These are phyloP conservation scores for Dendrobium huoshanense DNA, from an alignment of 106 monocot species.

Conservation along the genomic window DNA sequence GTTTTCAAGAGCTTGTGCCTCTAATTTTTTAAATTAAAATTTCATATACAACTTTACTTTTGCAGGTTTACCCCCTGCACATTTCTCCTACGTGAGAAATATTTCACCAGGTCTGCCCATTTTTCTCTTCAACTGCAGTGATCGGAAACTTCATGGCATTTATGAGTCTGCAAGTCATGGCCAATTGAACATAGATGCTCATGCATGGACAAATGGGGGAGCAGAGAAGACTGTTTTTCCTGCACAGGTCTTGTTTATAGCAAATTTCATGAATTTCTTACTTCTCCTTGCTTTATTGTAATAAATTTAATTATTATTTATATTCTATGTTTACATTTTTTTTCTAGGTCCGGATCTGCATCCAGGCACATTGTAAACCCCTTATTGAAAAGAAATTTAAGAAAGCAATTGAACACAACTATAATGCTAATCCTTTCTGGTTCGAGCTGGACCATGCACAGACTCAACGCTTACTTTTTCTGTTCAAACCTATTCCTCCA, in stretches of 20 bases:
- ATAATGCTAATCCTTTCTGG: slow-evolving; percentile 40
- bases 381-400: slow-evolving; percentile 39
- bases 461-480: slow-evolving; percentile 19
- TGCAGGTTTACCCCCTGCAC: slow-evolving; percentile 43
- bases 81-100: slow-evolving; percentile 53
- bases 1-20: not conserved
- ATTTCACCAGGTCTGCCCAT: slow-evolving; percentile 52
- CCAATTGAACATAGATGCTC: slow-evolving; percentile 34
- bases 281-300: not conserved
- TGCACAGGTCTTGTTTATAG: slow-evolving; percentile 43
- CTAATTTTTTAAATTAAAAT: not conserved
- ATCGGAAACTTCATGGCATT: slow-evolving; percentile 61
- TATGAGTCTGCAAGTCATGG: slow-evolving; percentile 65
- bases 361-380: slow-evolving; percentile 34
- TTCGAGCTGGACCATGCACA: slow-evolving; percentile 61
- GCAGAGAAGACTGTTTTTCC: slow-evolving; percentile 46
- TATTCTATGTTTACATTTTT: not conserved
- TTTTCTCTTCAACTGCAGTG: slow-evolving; percentile 64
- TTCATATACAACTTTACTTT: not conserved
- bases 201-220: slow-evolving; percentile 59
- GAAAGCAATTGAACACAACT: slow-evolving; percentile 42
- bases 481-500: slow-evolving; percentile 22
- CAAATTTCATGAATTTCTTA: not conserved
- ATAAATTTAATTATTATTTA: not conserved
- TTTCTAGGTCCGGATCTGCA: slow-evolving; percentile 43